Evolutionary conservation across 148 eudicot genomes (phyloP), one percentile per base, ranked within the genome.

Genomic region (Vaccinium corymbosum): DNA sequence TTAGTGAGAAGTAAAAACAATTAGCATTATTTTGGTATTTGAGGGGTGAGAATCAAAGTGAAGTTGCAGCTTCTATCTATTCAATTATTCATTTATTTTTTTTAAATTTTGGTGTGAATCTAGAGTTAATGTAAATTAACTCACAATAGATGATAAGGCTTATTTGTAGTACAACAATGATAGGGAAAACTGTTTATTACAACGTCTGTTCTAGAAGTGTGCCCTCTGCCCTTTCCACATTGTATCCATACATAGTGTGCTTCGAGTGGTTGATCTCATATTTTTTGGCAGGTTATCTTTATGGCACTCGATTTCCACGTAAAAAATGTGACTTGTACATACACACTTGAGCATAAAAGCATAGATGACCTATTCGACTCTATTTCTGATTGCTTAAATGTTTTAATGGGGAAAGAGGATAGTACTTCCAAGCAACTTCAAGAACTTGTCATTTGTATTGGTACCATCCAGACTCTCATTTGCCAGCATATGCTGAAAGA

Each of bases 401-500:
- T 82, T 59, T 81, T 92, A 77, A 48, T 68, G 29, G 88, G 89
- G 82, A 86, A 78, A 85, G 88, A 82, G 55, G 92, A 81, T 81
- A 76, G 79, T 83, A 71, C 85, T 61, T 27, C 84, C 42, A 81
- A 83, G 79, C 84, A 84, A 79, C 89, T 91, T 75, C 94, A 91
- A 82, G 93, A 91, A 79, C 94, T 96, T 87, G 71, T 91, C 20
- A 86, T 83, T 87, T 88, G 83, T 48, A 87, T 94, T 74, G 90
- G 94, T 81, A 88, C 94, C 56, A 88, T 94, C 22, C 86, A 86
- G 84, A 81, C 87, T 14, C 86, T 85, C 51, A 90, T 96, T 64
- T 86, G 86, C 82, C 93, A 92, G 83, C 98, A 96, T 87, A 94
- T 94, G 95, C 84, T 89, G 50, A 96, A 96, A 91, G 98, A 96